Conservation (phyloP, 2,329 filamentous ascomycete genomes). For the Arthrinium phaeospermum region DNA sequence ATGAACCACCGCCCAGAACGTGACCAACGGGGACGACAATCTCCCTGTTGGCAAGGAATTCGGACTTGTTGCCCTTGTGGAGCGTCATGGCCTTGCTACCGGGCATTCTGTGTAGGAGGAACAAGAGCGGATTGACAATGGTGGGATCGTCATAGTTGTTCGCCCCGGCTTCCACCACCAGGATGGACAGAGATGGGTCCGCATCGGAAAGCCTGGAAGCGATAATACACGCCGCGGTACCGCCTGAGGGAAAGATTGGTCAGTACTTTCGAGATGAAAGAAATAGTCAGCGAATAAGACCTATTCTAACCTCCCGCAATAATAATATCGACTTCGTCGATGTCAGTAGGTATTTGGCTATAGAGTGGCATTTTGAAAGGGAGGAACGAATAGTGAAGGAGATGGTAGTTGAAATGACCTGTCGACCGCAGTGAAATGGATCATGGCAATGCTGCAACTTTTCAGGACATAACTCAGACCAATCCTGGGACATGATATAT, state of each 20-base stretch:
- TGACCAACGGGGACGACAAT: conserved; percentile 48
- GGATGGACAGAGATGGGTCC: conserved; percentile 15
- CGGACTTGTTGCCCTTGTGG: conserved; percentile 46
- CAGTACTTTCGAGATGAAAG: not conserved
- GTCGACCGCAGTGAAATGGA: too few relatives aligned
- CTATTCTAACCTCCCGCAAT: conserved; percentile 34
- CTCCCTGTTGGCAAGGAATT: conserved; percentile 50
- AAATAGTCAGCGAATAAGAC: not conserved
- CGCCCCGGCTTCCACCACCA: conserved; percentile 20
- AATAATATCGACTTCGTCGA: conserved; percentile 37
- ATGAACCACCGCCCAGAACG: conserved; percentile 59
- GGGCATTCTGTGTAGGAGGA: conserved; percentile 52
- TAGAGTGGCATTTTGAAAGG: conserved; percentile 32
- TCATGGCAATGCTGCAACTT: too few relatives aligned
- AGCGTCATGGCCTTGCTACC: conserved; percentile 52
- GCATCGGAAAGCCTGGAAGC: conserved; percentile 21
- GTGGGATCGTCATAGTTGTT: conserved; percentile 19
- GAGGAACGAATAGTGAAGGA: not conserved
- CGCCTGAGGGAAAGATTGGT: conserved; percentile 4
- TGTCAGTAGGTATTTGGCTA: conserved; percentile 28
- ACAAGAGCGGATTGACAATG: conserved; percentile 53
- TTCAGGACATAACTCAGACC: too few relatives aligned
- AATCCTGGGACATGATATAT: not conserved
- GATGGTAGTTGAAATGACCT: not conserved
- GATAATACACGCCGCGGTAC: conserved; percentile 18